Base-by-base conservation (phyloP, 192 early-diverging fungal species). In the Backusella sp. region DNA sequence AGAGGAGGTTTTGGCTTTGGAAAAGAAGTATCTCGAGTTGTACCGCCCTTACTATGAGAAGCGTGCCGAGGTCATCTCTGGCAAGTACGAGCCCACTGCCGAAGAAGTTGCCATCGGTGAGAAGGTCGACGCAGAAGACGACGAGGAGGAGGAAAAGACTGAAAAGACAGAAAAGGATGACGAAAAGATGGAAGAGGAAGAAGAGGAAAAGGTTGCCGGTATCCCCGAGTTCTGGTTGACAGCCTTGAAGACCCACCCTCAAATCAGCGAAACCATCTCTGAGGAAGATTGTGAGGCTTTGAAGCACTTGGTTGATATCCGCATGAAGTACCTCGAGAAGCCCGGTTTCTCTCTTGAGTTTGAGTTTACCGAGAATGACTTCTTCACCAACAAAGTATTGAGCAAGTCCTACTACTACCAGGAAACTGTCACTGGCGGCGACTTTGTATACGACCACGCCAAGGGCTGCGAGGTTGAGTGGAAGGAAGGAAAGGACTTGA, bases 141-240 rank as follows among this genome's bases (percentile, higher is more conserved):
- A 88, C 0, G 88, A 86, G 17, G 89, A 87, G 7, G 84, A 80
- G 11, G 79, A 84, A 26, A 82, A 77, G 37, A n/a, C 62, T 26
- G 78, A 83, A 36, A 82, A 86, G 32, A 30, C 28, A 36, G 74
- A 80, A 70, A 62, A 84, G 68, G 86, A 88, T 44, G 79, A 79
- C 59, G 77, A 81, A 69, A 82, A 82, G 67, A 74, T 78, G 41
- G 88, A 87, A 23, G 85, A 86, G 32, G 85, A 86, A 36, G 85
- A 89, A 6, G 84, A 80, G 23, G 81, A 80, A 42, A 79, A 82
- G 19, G 74, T 53, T n/a, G 80, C 73, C 73, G 98, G 96, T 77
- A 91, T 99, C 34, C 98, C 98, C 52, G 90, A 95, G 72, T 99
- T 99, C 91, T 99, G 98, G 98, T 87, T 97, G 44, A 98, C 96